Percentiles rank a stretch among this genome's conserved stretches.
These are phyloP conservation scores for Cyclostephanos tholiformis DNA, from an alignment of 108 stramenopile species.

Conservation along the genomic window DNA sequence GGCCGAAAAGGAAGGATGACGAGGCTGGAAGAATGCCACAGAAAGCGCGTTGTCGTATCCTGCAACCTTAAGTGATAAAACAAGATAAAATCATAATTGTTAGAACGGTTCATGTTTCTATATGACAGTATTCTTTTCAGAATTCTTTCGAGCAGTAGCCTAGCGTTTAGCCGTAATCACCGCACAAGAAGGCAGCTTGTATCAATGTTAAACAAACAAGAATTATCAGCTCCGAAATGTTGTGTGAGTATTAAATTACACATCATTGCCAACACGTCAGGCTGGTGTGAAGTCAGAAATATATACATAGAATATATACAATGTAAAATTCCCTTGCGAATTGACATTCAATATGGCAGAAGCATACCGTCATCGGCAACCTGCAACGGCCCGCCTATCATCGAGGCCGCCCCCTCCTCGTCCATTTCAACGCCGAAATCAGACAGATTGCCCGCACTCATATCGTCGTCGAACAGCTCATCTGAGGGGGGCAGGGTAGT, in stretches of 20 bases:
- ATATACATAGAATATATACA: neutral
- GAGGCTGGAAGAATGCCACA: too few relatives aligned
- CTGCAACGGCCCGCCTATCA: conserved; percentile 8
- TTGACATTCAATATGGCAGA: neutral
- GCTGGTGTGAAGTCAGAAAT: neutral
- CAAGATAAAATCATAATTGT: neutral
- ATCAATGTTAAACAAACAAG: too few relatives aligned
- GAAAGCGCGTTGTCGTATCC: too few relatives aligned
- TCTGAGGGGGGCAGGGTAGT: conserved; percentile 44
- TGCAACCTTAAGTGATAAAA: too few relatives aligned
- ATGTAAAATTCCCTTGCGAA: neutral
- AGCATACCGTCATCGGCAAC: conserved; percentile 16
- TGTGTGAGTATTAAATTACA: neutral
- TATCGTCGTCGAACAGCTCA: conserved; percentile 43
- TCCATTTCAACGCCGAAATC: conserved; percentile 13
- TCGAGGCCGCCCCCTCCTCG: neutral
- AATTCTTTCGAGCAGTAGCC: neutral
- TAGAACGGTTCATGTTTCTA: neutral
- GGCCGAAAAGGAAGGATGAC: too few relatives aligned
- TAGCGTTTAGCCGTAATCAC: neutral
- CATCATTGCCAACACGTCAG: neutral
- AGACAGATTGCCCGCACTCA: conserved; percentile 11
- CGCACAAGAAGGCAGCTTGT: neutral
- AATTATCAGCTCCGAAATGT: neutral
- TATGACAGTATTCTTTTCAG: neutral